A percentile compares a stretch with the other conserved stretches of the same genome.
Conservation (phyloP, 106 monocot genomes). For the Dendrobium nobile region DNA sequence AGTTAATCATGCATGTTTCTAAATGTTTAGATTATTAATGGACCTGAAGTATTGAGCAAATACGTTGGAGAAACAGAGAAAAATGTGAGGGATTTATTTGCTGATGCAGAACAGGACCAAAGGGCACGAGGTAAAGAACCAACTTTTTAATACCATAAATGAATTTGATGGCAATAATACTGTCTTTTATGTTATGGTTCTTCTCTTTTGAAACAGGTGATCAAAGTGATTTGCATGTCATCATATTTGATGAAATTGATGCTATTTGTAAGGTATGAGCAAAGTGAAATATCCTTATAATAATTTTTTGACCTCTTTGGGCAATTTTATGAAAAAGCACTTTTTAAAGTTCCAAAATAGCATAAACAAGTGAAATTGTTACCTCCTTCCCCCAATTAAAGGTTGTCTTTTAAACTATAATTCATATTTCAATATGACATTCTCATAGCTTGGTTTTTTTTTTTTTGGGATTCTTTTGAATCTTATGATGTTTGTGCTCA, state of each 20-base stretch:
- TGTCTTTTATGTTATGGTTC: not conserved
- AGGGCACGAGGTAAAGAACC: conserved; percentile 49
- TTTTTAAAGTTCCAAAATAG: not conserved
- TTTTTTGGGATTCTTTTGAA: too few species aligned
- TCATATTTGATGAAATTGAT: conserved; percentile 99
- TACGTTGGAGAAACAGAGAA: conserved; percentile 99
- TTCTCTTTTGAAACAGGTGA: conserved; percentile 58
- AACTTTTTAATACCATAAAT: not conserved
- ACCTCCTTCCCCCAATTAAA: not conserved
- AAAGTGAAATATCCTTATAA: conserved; percentile 5
- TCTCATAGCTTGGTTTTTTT: too few species aligned
- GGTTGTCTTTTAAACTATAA: not conserved
- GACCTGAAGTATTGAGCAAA: conserved; percentile 98
- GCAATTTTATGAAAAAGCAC: not conserved
- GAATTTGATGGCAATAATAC: not conserved
- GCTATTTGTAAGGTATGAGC: conserved; percentile 92
- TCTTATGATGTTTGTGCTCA: too few species aligned
- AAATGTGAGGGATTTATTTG: conserved; percentile 99
- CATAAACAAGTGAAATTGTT: not conserved
- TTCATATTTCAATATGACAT: too few species aligned
- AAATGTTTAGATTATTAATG: conserved; percentile 84
- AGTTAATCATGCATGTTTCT: not conserved
- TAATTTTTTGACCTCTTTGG: not conserved
- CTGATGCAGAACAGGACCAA: conserved; percentile 97
- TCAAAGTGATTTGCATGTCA: conserved; percentile 96